These are phyloP conservation scores for Wallacemonas sp. DNA, from an alignment of 208 protist species.

Conservation along the genomic window DNA sequence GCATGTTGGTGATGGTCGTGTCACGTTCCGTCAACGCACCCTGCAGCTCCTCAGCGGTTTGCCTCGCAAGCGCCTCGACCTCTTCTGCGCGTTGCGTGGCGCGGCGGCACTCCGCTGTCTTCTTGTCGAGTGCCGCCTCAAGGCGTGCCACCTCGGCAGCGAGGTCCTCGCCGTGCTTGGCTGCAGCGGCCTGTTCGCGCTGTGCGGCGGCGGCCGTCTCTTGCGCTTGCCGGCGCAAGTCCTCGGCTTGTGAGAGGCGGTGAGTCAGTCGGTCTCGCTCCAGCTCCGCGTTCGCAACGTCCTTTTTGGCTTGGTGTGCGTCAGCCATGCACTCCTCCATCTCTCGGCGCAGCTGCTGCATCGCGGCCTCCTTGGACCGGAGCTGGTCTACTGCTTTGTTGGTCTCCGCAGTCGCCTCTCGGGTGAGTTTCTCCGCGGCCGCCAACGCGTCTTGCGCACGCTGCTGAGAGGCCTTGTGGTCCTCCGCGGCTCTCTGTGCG, in stretches of 20 bases:
- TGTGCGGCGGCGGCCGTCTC: conserved; percentile 19
- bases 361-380: neutral
- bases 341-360: conserved; percentile 10
- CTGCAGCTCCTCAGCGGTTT: conserved; percentile 51
- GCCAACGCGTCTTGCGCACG: conserved; percentile 2
- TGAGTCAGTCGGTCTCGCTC: conserved; percentile 25
- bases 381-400: neutral
- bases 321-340: neutral
- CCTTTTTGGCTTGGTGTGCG: conserved; percentile 17
- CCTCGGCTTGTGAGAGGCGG: conserved; percentile 13
- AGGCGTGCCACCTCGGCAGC: conserved; percentile 31
- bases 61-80: conserved; percentile 53
- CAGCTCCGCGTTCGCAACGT: neutral
- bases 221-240: conserved; percentile 4
- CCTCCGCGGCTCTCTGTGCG: neutral
- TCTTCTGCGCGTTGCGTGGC: conserved; percentile 51
- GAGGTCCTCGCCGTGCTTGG: neutral
- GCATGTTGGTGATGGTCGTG: conserved; percentile 43
- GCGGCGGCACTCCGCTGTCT: conserved; percentile 39
- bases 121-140: conserved; percentile 26
- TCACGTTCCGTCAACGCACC: conserved; percentile 36
- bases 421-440: neutral
- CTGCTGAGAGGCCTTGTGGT: conserved; percentile 14
- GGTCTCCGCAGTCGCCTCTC: neutral
- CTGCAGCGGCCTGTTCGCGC: conserved; percentile 17